Percentiles rank a stretch among this genome's conserved stretches.
These are phyloP conservation scores for Puccinellia tenuiflora DNA, from an alignment of 176 grass and related monocot genomes.

Conservation along the genomic window DNA sequence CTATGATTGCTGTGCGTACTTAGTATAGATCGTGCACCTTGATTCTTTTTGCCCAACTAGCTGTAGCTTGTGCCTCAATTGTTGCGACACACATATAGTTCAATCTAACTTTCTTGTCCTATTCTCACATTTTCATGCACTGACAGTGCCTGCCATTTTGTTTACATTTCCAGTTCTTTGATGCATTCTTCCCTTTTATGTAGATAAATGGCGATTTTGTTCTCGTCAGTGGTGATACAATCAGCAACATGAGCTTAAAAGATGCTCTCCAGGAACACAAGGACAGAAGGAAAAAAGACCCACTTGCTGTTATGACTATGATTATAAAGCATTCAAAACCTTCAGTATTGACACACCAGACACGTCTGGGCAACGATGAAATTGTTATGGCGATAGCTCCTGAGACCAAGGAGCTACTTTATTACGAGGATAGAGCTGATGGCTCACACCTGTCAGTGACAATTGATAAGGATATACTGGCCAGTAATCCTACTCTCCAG, in stretches of 20 bases:
- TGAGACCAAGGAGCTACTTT: conserved; percentile 77
- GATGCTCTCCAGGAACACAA: conserved; percentile 77
- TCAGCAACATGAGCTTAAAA: conserved; percentile 89
- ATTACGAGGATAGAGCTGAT: conserved; percentile 79
- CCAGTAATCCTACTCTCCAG: conserved; percentile 60
- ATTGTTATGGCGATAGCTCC: conserved; percentile 76
- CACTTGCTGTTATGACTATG: conserved; percentile 93
- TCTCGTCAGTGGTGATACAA: conserved; percentile 89
- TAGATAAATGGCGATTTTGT: conserved; percentile 94
- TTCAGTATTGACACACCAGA: conserved; percentile 54
- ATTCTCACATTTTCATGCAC: background rate
- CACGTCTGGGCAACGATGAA: conserved; percentile 85
- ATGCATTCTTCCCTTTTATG: conserved; percentile 22
- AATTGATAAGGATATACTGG: conserved; percentile 79
- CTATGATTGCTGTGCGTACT: background rate
- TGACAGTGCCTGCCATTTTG: background rate
- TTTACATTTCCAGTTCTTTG: conserved; percentile 11
- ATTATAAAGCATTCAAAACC: conserved; percentile 84
- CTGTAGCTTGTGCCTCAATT: conserved; percentile 2
- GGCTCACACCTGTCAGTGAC: conserved; percentile 35
- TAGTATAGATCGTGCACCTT: background rate
- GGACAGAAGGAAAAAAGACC: conserved; percentile 86
- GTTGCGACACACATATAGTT: background rate
- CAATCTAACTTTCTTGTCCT: background rate
- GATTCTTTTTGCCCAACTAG: background rate